Conservation (phyloP, 768 basidiomycete genomes). For the Auricularia auricula-judae region DNA sequence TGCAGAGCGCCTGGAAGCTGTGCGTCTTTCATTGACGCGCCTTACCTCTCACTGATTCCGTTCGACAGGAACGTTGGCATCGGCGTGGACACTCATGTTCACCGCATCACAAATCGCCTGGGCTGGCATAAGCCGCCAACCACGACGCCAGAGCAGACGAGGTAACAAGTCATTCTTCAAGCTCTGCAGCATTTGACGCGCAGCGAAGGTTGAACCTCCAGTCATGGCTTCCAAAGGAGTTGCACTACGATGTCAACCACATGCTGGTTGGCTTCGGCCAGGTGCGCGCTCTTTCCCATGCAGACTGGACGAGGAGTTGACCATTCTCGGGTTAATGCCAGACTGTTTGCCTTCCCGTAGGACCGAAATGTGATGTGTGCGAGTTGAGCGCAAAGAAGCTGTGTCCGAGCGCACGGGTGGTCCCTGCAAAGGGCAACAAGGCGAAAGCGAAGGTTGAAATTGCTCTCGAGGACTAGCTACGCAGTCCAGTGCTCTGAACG, state of each 20-base stretch:
- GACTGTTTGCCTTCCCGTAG: conserved; percentile 57
- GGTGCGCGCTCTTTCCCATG: conserved; percentile 26
- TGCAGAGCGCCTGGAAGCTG: conserved; percentile 82
- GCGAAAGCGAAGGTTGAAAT: conserved; percentile 7
- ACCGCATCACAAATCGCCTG: conserved; percentile 85
- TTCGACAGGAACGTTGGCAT: conserved; percentile 67
- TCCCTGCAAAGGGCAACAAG: conserved; percentile 11
- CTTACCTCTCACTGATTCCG: not conserved
- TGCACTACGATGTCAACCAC: conserved; percentile 68
- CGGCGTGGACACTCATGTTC: conserved; percentile 94
- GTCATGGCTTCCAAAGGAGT: conserved; percentile 70
- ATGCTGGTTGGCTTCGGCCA: conserved; percentile 80
- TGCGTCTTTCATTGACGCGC: conserved; percentile 21
- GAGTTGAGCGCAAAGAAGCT: conserved; percentile 40
- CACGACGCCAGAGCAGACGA: conserved; percentile 78
- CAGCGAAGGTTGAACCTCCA: conserved; percentile 54
- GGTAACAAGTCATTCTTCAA: conserved; percentile 30
- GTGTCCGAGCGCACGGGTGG: conserved; percentile 51
- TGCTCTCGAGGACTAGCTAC: not conserved
- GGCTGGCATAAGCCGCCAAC: conserved; percentile 86
- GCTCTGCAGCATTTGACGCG: not conserved
- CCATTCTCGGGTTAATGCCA: conserved; percentile 15
- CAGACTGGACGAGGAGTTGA: not conserved
- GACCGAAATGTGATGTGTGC: conserved; percentile 56
- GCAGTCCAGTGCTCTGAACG: too few relatives aligned